Evolutionary conservation across 192 early-diverging fungal genomes (phyloP), one percentile per base, ranked within the genome.

Genomic region (Coemansia aciculifera): DNA sequence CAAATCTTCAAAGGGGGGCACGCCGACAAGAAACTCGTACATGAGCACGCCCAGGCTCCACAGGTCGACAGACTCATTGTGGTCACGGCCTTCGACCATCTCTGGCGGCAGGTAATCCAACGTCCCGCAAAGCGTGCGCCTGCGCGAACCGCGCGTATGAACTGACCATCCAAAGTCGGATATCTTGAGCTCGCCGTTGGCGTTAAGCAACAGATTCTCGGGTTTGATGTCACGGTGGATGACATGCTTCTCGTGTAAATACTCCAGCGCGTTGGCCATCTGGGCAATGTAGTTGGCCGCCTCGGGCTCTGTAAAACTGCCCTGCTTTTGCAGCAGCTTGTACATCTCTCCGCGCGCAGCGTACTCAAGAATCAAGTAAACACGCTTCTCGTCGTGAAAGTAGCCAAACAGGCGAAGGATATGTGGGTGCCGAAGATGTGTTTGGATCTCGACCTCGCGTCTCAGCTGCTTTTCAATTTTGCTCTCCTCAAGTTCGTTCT

Each of bases 131-230:
- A 97, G 68, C 0, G 97, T 98, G 46, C 79, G 83, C 59, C 97
- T 86, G 74, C 95, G 90, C 59, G 85, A 81, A 59, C 87, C 86
- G 15, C 89, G 90, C 32, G 93, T 88, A 69, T 95, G 92, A 11
- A 98, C 95, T 1, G 92, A 93, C 96, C 96, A 98, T 1, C 96
- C 96, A 86, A 98, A 98, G 83, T 98, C 96, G 13, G 89, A 93
- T 74, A 98, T 95, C 67, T 97, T 97, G 43, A 98, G 84, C 65
- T 96, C 92, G 31, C 93, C 95, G 29, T 92, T 84, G 17, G 87
- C 66, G n/a, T 91, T 93, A 23, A 98, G 74, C 63, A 98, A 75
- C 63, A 98, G 69, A 61, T 98, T 98, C 70, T 97, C 95, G 23
- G 95, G 96, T 78, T 98, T 98, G 68, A 98, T 94, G 68, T 98